Evolutionary conservation across 345 rosid species (phyloP), one percentile per base, ranked within the genome.

Genomic region (Eucalyptus camaldulensis): DNA sequence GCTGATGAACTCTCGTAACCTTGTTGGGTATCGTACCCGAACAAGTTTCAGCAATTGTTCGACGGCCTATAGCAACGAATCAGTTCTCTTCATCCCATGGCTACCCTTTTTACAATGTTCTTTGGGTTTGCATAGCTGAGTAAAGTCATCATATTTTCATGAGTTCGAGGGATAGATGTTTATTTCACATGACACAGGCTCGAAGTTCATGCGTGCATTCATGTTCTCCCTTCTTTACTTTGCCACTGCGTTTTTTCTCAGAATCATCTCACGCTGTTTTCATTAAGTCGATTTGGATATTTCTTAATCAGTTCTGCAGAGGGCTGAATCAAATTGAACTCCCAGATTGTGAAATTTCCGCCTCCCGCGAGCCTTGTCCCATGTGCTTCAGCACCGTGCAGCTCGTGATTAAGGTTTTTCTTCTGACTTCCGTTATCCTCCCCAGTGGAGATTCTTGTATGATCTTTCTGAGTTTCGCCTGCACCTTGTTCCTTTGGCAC

Each of bases 301-400:
- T 56, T 56, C 62, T 56, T 56, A 24, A 22, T 24, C 29, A 56
- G 62, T 25, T 56, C 25, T 93, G 96, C 88, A 95, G 93, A 85
- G 93, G 92, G 90, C 95, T 94, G 58, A 90, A 93, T 89, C 91
- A 89, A 12, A 62, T 27, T 13, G 69, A 62, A 27, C 69, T 27
- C 69, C 31, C 95, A 5, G 95, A 95, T 58, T 92, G 94, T 31
- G 96, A 95, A 90, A 93, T 50, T 37, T 95, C 93, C 86, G 94
- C 95, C 43, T 95, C 96, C 31, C 92, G 95, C 86, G 95, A 95
- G 90, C 95, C 96, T 51, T 95, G 96, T 89, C 95, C 95, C 15
- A 95, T 95, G 96, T 95, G 96, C 90, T 95, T 94, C 51, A 94
- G 95, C 40, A 95, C 94, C 51, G 93, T 94, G 89, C 95, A 93